phyloP scores from a whole-genome alignment of 2,329 filamentous ascomycete species.

The Bipolaris bicolor region DNA sequence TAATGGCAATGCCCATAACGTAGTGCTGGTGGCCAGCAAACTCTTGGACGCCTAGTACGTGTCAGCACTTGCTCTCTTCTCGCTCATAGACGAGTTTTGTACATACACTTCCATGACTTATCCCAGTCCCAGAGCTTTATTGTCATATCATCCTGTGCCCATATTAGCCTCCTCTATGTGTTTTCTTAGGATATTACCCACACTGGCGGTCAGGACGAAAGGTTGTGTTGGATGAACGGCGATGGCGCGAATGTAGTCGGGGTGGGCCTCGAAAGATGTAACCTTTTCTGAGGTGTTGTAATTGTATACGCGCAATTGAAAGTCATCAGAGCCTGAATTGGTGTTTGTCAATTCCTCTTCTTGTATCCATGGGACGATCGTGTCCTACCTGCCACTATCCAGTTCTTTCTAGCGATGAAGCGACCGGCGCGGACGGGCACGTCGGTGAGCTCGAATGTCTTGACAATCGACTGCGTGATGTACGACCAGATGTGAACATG shows the following conservation, averaged over 20 bases:
- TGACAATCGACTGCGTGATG: slow-evolving; percentile 78
- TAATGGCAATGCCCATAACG: slow-evolving; percentile 95
- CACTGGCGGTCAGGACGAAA: slow-evolving; percentile 90
- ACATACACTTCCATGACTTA: slow-evolving; percentile 86
- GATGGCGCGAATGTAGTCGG: slow-evolving; percentile 97
- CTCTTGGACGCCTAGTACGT: slow-evolving; percentile 69
- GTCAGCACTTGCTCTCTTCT: slow-evolving; percentile 26
- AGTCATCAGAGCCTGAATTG: slow-evolving; percentile 74
- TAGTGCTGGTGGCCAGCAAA: slow-evolving; percentile 97
- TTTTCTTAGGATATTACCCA: slow-evolving; percentile 24
- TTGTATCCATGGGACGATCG: neutral
- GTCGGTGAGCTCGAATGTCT: slow-evolving; percentile 98
- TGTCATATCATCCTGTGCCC: slow-evolving; percentile 48
- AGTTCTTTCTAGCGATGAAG: slow-evolving; percentile 98
- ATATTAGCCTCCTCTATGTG: slow-evolving; percentile 27
- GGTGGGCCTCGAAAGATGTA: slow-evolving; percentile 94
- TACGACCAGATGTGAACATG: slow-evolving; percentile 99
- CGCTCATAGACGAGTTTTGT: neutral
- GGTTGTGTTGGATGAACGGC: slow-evolving; percentile 94
- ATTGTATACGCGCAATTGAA: slow-evolving; percentile 83
- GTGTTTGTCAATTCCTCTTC: slow-evolving; percentile 26
- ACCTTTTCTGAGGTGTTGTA: slow-evolving; percentile 99
- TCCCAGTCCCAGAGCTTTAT: slow-evolving; percentile 99
- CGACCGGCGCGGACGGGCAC: slow-evolving; percentile 95
- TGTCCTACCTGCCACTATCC: slow-evolving; percentile 82